Base-by-base conservation (phyloP, 768 basidiomycete genomes). In the Psilocybe cyanescens region DNA sequence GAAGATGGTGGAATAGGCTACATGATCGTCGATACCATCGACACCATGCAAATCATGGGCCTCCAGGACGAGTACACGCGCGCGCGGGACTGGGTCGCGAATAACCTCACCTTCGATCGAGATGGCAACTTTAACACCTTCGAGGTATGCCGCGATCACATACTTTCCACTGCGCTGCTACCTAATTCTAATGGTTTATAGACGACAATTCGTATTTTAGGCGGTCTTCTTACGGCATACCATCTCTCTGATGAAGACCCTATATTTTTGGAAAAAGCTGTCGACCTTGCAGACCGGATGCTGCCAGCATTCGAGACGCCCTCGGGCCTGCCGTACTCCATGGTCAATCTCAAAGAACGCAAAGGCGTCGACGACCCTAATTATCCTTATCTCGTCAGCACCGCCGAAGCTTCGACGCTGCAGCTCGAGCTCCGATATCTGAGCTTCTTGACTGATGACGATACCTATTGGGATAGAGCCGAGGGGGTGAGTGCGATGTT, bases 391-490 rank as follows among this genome's bases (percentile, higher is more conserved):
- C 76, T 90, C 17, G 86, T 91, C 55, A 91, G 88, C 70, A 91
- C 93, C 1, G 92, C 95, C 0, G 96, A 99, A 70, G 91, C 86
- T 6, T 83, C 91, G 9, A 94, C 92, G 0, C 75, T 97, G 28
- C 95, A 97, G 74, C 86, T 99, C 30, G 96, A 98, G 75, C 84
- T 97, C 67, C 86, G 88, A 69, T 97, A 97, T 74, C 81, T 99
- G 8, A 88, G 87, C 51, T 75, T 85, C 65, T 71, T 97, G 51
- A 92, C 92, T 0, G 91, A 86, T 12, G 86, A 96, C 54, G 82
- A 88, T 1, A 76, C 79, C 1, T 98, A 94, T 72, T 97, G 95
- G 96, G 82, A 86, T 58, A 90, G 86, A 62, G 92, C 79, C 0
- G 95, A 97, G 73, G 79, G 82, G 69, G 95, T 91, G 28, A 24